Evolutionary conservation across 169 alveolate genomes (phyloP).

Genomic region (Plasmodium cynomolgi): DNA sequence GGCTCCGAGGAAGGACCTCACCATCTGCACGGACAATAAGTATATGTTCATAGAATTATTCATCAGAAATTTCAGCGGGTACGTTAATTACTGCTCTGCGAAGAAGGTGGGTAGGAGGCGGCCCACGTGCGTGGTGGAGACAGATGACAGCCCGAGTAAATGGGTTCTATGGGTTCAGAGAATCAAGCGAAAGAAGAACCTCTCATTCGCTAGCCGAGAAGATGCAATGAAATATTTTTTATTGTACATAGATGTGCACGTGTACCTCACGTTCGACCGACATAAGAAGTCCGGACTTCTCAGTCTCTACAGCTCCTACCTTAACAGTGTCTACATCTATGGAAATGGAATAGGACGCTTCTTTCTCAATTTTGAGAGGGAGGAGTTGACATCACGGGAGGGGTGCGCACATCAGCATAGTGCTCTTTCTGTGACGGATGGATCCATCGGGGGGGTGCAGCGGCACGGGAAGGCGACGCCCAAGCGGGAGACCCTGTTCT

Average conservation of each 20-base stretch:
- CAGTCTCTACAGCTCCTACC: slow-evolving; percentile 59
- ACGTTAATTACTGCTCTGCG: slow-evolving; percentile 47
- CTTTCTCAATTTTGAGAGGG: slow-evolving; percentile 13
- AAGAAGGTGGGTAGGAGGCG: slow-evolving; percentile 39
- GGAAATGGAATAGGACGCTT: slow-evolving; percentile 18
- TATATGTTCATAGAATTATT: slow-evolving; percentile 51
- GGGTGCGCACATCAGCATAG: not conserved
- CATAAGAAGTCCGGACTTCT: slow-evolving; percentile 55
- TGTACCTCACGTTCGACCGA: slow-evolving; percentile 23
- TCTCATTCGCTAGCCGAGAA: slow-evolving; percentile 39
- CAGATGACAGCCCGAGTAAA: slow-evolving; percentile 23
- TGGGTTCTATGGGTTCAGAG: slow-evolving; percentile 73
- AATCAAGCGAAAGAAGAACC: slow-evolving; percentile 59
- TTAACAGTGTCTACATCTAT: slow-evolving; percentile 28
- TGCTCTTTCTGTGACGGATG: not conserved
- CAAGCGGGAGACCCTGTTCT: not conserved
- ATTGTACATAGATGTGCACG: slow-evolving; percentile 35
- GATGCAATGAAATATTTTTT: slow-evolving; percentile 42
- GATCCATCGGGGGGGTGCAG: not conserved
- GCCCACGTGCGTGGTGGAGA: slow-evolving; percentile 65
- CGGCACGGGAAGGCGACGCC: not conserved
- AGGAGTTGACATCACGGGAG: not conserved
- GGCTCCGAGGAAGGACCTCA: slow-evolving; percentile 11
- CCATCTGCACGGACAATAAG: slow-evolving; percentile 51
- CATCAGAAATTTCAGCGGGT: slow-evolving; percentile 50